Conservation (phyloP, 2,329 filamentous ascomycete species). For the Fusarium pininemorale region DNA sequence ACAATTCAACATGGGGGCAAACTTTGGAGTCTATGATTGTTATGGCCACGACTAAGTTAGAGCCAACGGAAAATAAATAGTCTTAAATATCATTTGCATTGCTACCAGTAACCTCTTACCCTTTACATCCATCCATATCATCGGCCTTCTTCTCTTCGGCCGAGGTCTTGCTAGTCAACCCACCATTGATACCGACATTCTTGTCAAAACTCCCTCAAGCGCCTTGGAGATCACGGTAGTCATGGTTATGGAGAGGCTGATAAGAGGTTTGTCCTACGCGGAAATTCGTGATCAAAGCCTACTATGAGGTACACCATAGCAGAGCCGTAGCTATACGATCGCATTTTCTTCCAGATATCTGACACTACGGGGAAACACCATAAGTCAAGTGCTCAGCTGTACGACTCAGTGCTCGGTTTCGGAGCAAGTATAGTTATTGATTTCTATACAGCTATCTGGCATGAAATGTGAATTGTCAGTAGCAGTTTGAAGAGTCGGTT, state of each 20-base stretch:
- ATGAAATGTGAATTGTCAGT: not conserved
- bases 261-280: not conserved
- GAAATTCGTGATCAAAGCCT: not conserved
- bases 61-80: conserved; percentile 7
- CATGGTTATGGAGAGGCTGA: not conserved
- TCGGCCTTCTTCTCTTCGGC: not conserved
- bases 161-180: not conserved
- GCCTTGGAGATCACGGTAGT: not conserved
- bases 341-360: not conserved
- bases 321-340: not conserved
- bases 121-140: not conserved
- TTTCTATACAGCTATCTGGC: not conserved
- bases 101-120: not conserved
- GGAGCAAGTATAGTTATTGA: not conserved
- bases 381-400: not conserved
- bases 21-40: conserved; percentile 18
- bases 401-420: not conserved
- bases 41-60: not conserved
- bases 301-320: not conserved
- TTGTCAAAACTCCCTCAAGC: not conserved
- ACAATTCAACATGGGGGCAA: conserved; percentile 27
- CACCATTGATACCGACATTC: not conserved
- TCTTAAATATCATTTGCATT: not conserved
- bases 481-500: not conserved
- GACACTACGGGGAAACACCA: not conserved